Base-by-base conservation (phyloP, 371 early-diverging fungal genomes). In the Mucor plumbeus region DNA sequence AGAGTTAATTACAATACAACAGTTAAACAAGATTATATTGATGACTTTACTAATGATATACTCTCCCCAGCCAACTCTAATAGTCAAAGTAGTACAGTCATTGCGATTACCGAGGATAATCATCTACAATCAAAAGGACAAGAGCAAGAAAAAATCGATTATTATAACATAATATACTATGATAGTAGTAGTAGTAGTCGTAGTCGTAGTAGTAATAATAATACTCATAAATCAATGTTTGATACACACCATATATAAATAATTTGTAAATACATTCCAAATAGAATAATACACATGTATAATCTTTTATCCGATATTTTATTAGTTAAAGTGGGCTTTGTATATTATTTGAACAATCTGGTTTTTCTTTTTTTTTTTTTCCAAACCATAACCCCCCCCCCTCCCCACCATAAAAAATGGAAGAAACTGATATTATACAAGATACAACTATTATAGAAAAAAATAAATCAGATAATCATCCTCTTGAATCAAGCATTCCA, bases 401-500 rank as follows among this genome's bases (percentile, higher is more conserved):
- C n/a, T n/a, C n/a, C n/a, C n/a, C n/a, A 44, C 15, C 53, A 55
- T 33, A 55, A 34, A 7, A 34, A 31, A 35, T 56, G 36, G 56
- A 56, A 15, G 56, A 56, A 15, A 35, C 56, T 15, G 6, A 15
- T 56, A 56, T 56, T 19, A 50, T 4, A 50, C 11, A 26, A n/a
- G 50, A 19, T 10, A 19, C 38, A 26, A 26, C 26, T 26, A 26
- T 38, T 38, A 38, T 19, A 17, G 44, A 11, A 1, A 26, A 35
- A 55, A 14, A 1, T 1, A 35, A 55, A 34, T 35, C 4, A 0
- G 31, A 31, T 13, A 55, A 35, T 15, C 35, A 64, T 10, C 56
- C 72, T n/a, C 68, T 72, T 61, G 59, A 63, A 55, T 13, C 36
- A 17, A 11, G 19, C 4, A 26, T 35, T 4, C 53, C 63, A 19